Evolutionary conservation across 768 basidiomycete genomes (phyloP).

Genomic region (Dentipellis fragilis): DNA sequence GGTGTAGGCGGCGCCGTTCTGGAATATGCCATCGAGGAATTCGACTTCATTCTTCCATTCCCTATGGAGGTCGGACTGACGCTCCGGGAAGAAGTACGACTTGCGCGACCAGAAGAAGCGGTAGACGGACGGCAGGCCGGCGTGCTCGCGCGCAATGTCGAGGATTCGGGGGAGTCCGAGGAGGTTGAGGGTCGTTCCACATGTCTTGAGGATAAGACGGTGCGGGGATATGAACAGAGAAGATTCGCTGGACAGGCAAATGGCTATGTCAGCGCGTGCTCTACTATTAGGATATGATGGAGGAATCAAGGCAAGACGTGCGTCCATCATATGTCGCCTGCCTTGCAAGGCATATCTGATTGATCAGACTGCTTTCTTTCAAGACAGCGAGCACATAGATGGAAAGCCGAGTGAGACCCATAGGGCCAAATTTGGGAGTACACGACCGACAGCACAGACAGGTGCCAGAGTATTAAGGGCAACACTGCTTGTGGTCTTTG

Average conservation of each 20-base stretch:
- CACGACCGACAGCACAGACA: not conserved
- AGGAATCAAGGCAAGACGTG: not conserved
- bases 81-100: conserved; percentile 98
- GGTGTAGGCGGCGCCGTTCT: conserved; percentile 86
- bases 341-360: not conserved
- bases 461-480: not conserved
- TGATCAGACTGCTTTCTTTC: not conserved
- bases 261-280: conserved; percentile 8
- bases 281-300: conserved; percentile 1
- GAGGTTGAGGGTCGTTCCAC: conserved; percentile 96
- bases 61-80: conserved; percentile 83
- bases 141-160: conserved; percentile 72
- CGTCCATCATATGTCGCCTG: conserved; percentile 1
- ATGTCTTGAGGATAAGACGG: conserved; percentile 95
- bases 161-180: conserved; percentile 92
- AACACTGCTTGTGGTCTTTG: not conserved
- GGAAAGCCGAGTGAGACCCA: not conserved
- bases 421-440: not conserved
- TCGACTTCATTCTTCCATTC: conserved; percentile 92
- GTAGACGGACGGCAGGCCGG: conserved; percentile 60
- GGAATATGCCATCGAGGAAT: conserved; percentile 85
- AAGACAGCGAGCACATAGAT: no score
- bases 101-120: conserved; percentile 98
- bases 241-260: conserved; percentile 65
- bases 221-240: conserved; percentile 93